Conservation (phyloP, 139 green algal species). For the Raphidocelis subcapitata region DNA sequence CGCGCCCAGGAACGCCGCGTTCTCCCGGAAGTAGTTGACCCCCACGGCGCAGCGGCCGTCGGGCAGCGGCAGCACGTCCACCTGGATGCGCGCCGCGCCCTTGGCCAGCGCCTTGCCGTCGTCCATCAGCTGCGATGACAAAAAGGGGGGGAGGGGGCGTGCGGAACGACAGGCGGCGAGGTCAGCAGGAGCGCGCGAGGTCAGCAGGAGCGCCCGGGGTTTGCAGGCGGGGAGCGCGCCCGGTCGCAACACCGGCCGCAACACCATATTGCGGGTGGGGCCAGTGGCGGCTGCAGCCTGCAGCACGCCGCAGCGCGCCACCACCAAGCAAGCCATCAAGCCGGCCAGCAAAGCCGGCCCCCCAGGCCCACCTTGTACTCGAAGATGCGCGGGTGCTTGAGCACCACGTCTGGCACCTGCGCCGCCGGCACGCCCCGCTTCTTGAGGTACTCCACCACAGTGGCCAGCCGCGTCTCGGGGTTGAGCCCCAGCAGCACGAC, state of each 20-base stretch:
- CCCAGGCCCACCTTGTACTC: conserved; percentile 45
- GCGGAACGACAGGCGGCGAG: too few species aligned
- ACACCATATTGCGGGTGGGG: too few species aligned
- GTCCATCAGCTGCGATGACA: neutral
- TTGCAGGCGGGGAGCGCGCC: too few species aligned
- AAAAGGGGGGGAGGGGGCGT: too few species aligned
- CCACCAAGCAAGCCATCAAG: too few species aligned
- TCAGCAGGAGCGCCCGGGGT: too few species aligned
- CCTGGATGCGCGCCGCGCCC: conserved; percentile 57
- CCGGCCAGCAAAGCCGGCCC: neutral
- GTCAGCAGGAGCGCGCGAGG: too few species aligned
- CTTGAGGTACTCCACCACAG: conserved; percentile 54
- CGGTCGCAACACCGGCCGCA: too few species aligned
- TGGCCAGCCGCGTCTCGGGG: conserved; percentile 48
- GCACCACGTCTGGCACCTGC: conserved; percentile 46
- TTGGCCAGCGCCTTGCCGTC: conserved; percentile 39
- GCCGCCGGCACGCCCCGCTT: conserved; percentile 42
- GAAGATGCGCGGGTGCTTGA: conserved; percentile 63
- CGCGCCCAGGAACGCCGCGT: conserved; percentile 41
- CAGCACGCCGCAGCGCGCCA: too few species aligned
- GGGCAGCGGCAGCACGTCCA: conserved; percentile 51
- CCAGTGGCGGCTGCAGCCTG: too few species aligned
- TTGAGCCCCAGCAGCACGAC: conserved; percentile 61
- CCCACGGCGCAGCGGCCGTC: conserved; percentile 21
- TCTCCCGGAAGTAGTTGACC: conserved; percentile 63